phyloP scores from a whole-genome alignment of 2,329 filamentous ascomycete genomes.

The Thermothelomyces thermophilus region DNA sequence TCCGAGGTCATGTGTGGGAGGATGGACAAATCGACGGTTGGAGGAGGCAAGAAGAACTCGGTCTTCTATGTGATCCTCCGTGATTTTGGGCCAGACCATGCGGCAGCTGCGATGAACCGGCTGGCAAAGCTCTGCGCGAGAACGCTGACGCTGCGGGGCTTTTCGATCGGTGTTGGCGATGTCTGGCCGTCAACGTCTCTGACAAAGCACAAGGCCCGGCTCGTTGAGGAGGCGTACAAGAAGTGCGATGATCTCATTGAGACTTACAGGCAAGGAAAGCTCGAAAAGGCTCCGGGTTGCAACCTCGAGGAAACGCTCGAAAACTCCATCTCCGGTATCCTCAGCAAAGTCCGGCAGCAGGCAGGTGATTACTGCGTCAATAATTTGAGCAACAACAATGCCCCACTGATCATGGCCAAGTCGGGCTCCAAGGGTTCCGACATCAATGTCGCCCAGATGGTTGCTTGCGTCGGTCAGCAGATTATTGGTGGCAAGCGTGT shows the following conservation, averaged over 20 bases:
- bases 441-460: slow-evolving; percentile 99
- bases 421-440: slow-evolving; percentile 95
- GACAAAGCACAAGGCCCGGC: slow-evolving; percentile 62
- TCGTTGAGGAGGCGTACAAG: slow-evolving; percentile 72
- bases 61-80: slow-evolving; percentile 95
- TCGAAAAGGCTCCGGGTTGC: slow-evolving; percentile 82
- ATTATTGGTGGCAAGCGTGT: slow-evolving; percentile 94
- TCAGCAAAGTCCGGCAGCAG: slow-evolving; percentile 84
- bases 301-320: slow-evolving; percentile 89
- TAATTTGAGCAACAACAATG: slow-evolving; percentile 84
- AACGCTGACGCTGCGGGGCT: slow-evolving; percentile 82
- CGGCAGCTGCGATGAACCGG: slow-evolving; percentile 88
- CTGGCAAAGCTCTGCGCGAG: slow-evolving; percentile 85
- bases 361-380: slow-evolving; percentile 88
- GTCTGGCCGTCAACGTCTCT: slow-evolving; percentile 76
- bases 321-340: slow-evolving; percentile 80
- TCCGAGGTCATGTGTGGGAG: slow-evolving; percentile 95
- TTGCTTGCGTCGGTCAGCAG: slow-evolving; percentile 93
- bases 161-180: slow-evolving; percentile 93
- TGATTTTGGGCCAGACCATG: slow-evolving; percentile 86
- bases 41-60: slow-evolving; percentile 93
- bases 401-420: slow-evolving; percentile 92
- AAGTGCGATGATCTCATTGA: slow-evolving; percentile 79
- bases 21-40: slow-evolving; percentile 98
- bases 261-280: slow-evolving; percentile 69